phyloP scores from a whole-genome alignment of 1,139 yeast genomes.

The Arxiozyma heterogenica region DNA sequence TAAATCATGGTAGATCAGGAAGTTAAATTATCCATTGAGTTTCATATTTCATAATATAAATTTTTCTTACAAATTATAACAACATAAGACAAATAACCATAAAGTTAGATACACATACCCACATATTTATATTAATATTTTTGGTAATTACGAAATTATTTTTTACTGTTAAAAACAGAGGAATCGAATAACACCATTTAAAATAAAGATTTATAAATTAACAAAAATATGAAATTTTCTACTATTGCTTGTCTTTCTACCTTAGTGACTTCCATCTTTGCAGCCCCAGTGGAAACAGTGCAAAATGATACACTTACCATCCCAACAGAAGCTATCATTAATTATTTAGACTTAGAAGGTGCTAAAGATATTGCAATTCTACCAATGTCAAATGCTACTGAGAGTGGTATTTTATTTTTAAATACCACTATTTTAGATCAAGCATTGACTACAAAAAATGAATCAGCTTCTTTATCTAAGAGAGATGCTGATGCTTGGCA shows the following conservation, averaged over 20 bases:
- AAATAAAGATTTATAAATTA: background rate
- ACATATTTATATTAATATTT: no score
- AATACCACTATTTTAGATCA: constrained; percentile 24
- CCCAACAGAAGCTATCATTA: constrained; percentile 26
- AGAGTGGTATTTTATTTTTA: constrained; percentile 22
- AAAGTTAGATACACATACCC: background rate
- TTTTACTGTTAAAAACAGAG: background rate
- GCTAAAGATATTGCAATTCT: constrained; percentile 21
- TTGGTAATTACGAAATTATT: background rate
- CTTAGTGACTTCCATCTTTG: constrained; percentile 12
- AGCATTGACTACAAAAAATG: constrained; percentile 12
- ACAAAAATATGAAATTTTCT: constrained; percentile 14
- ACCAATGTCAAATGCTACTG: constrained; percentile 22
- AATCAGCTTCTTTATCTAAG: constrained; percentile 10
- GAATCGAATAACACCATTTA: background rate
- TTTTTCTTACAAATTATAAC: background rate
- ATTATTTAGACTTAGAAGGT: constrained; percentile 23
- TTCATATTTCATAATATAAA: no score
- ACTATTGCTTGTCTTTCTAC: constrained; percentile 11
- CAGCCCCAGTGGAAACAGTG: constrained; percentile 13
- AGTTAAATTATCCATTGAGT: no score
- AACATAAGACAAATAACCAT: background rate
- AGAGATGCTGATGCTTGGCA: constrained; percentile 26
- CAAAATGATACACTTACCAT: constrained; percentile 11
- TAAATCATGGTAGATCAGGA: background rate